Base-by-base conservation (phyloP, 805 yeast species). In the Wickerhamiella shivajii region DNA sequence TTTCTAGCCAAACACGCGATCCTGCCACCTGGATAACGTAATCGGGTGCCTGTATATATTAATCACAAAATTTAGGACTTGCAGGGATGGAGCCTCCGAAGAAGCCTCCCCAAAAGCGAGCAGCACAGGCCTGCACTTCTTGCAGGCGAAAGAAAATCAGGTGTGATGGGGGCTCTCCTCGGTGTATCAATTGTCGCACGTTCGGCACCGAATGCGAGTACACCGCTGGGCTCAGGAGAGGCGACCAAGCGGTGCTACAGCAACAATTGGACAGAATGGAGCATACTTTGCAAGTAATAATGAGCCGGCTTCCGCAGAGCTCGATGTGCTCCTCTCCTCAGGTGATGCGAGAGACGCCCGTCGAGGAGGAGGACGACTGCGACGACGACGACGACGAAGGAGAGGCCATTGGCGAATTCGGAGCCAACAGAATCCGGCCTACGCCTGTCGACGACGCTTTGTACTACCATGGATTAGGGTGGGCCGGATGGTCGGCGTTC, bases 71-170 rank as follows among this genome's bases (percentile, higher is more conserved):
- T 11, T 14, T 3, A 14, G 8, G 5, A 13, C 18, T 10, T 7
- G 25, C 13, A 19, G 28, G 23, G n/a, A n/a, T n/a, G n/a, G n/a
- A n/a, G n/a, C n/a, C n/a, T n/a, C n/a, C n/a, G n/a, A n/a, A n/a
- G n/a, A n/a, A n/a, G n/a, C n/a, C n/a, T n/a, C n/a, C n/a, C n/a
- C n/a, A n/a, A n/a, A n/a, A n/a, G n/a, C n/a, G 95, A 36, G 80
- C 80, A 1, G 80, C 90, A 0, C 87, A 79, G 47, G 93, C 93
- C 0, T 83, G 95, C 55, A 93, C 81, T 47, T 57, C 87, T 24
- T 84, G 95, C 49, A 61, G 95, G 24, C 69, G 76, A 32, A 77
- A 77, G 45, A 79, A 79, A 38, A 46, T 55, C 22, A 67, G 75
- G 39, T 79, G 92, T 58, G 85, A 78, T 43, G 83, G 85, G 1